Conservation (phyloP, 2,329 filamentous ascomycete genomes). For the Dactylella cylindrospora region DNA sequence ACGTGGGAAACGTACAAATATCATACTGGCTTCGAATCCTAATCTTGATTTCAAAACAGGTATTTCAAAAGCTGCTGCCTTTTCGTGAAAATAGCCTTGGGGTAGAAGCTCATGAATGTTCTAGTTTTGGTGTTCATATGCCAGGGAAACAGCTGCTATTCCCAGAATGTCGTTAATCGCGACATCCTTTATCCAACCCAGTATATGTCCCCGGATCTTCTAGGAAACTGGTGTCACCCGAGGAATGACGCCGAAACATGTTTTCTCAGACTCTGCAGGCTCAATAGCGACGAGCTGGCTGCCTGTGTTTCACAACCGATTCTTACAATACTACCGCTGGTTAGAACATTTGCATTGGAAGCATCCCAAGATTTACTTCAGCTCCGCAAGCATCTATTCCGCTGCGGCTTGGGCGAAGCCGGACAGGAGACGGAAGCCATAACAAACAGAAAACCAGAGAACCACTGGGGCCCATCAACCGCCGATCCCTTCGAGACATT, state of each 20-base stretch:
- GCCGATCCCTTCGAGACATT: slow-evolving; percentile 12
- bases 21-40: not conserved
- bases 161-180: slow-evolving; percentile 5
- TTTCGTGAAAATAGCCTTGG: not conserved
- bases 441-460: not conserved
- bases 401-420: not conserved
- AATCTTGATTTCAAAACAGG: slow-evolving; percentile 14
- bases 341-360: slow-evolving; percentile 8
- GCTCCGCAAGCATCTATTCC: not conserved
- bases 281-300: slow-evolving; percentile 19
- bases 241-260: slow-evolving; percentile 18
- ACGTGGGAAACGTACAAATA: slow-evolving; percentile 1
- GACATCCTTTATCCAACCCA: slow-evolving; percentile 8
- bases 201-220: not conserved
- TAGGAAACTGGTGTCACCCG: not conserved
- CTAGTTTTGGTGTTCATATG: slow-evolving; percentile 15
- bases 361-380: slow-evolving; percentile 17
- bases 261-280: slow-evolving; percentile 4
- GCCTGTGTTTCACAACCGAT: slow-evolving; percentile 25
- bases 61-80: slow-evolving; percentile 1
- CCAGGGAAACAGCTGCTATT: not conserved
- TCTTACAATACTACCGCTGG: not conserved
- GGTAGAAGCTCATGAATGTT: too few species aligned
- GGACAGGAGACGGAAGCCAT: not conserved
- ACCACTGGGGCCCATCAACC: not conserved